Percentiles rank a stretch among this genome's conserved stretches.
phyloP scores from a whole-genome alignment of 116 monocot genomes.

The Dioscorea cayenensis region DNA sequence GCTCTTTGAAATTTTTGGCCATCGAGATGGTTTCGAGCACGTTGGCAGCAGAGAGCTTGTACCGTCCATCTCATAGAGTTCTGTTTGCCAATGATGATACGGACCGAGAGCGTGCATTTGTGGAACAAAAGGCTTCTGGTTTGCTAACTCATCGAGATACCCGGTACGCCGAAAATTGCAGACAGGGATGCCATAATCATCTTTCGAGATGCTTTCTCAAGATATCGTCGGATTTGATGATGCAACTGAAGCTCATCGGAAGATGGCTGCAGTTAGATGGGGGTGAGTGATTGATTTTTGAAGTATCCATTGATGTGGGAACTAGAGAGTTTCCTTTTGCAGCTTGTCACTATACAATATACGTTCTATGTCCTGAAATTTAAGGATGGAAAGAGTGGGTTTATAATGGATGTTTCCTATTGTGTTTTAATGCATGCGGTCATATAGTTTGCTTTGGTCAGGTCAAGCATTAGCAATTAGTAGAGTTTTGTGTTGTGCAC shows the following conservation, averaged over 20 bases:
- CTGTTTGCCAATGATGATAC: conserved; percentile 39
- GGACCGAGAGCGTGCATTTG: conserved; percentile 46
- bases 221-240: conserved; percentile 14
- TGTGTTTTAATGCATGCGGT: no score
- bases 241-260: conserved; percentile 20
- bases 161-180: conserved; percentile 38
- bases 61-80: conserved; percentile 49
- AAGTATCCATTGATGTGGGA: not conserved
- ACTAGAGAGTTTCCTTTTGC: no score
- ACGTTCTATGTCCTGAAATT: no score
- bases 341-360: no score
- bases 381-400: no score
- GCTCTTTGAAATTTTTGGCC: conserved; percentile 7
- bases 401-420: no score
- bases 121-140: conserved; percentile 34
- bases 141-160: conserved; percentile 7
- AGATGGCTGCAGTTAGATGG: not conserved
- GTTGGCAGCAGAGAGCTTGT: conserved; percentile 39
- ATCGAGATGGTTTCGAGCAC: conserved; percentile 14
- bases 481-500: no score
- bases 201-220: conserved; percentile 12
- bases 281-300: not conserved
- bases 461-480: no score
- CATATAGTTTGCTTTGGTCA: no score
- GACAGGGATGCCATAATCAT: not conserved